phyloP scores from a whole-genome alignment of 139 green algal species.

The Dunaliella primolecta region DNA sequence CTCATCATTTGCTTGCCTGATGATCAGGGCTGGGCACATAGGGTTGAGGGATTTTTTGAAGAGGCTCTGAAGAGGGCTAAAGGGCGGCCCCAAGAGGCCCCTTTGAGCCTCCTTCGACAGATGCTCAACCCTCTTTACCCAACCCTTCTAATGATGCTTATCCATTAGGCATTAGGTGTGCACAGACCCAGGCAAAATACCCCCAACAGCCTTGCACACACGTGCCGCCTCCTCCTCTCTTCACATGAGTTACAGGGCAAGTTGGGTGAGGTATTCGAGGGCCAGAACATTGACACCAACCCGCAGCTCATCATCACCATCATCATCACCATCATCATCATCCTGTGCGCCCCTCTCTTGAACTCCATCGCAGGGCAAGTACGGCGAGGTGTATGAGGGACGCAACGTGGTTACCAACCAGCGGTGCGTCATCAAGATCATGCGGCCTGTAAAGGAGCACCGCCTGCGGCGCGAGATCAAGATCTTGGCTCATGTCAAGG shows the following conservation, averaged over 20 bases:
- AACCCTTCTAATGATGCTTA: no score
- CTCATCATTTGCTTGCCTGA: no score
- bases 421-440: constrained; percentile 95
- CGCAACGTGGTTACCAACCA: constrained; percentile 59
- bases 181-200: not conserved
- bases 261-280: not conserved
- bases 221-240: not conserved
- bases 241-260: not conserved
- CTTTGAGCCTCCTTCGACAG: no score
- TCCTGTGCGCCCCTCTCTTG: constrained; percentile 14
- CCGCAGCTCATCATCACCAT: not conserved
- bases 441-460: constrained; percentile 99
- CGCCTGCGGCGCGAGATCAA: constrained; percentile 96
- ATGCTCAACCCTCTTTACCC: no score
- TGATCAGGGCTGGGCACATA: no score
- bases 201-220: not conserved
- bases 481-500: constrained; percentile 94
- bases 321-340: not conserved
- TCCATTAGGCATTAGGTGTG: not conserved
- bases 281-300: not conserved
- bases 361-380: constrained; percentile 98
- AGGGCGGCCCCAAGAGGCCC: no score
- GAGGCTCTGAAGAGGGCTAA: no score
- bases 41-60: no score
- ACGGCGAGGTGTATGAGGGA: constrained; percentile 98